phyloP scores from a whole-genome alignment of 2,329 filamentous ascomycete genomes.

The Fusarium longipes region DNA sequence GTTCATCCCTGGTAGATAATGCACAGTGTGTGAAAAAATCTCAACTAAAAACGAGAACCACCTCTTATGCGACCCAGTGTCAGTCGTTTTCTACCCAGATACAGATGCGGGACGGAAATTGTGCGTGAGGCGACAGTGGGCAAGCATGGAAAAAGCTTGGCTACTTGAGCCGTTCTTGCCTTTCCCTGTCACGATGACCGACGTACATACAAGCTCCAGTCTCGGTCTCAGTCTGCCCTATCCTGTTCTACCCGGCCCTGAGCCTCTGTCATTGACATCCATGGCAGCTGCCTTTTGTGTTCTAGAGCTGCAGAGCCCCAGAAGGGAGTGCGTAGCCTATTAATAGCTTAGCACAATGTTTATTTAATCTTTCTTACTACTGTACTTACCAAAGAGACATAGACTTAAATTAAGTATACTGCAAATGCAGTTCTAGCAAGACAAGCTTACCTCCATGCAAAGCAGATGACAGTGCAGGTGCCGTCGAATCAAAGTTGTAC shows the following conservation, averaged over 20 bases:
- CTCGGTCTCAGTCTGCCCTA: background rate
- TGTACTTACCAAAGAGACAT: background rate
- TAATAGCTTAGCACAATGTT: conserved; percentile 10
- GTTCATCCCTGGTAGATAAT: conserved; percentile 9
- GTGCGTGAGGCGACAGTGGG: conserved; percentile 12
- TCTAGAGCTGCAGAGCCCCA: conserved; percentile 16
- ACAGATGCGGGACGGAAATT: conserved; percentile 23
- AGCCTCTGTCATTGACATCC: conserved; percentile 10
- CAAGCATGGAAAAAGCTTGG: conserved; percentile 12
- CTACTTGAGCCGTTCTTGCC: conserved; percentile 1
- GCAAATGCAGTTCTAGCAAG: background rate
- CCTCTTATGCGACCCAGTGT: conserved; percentile 39
- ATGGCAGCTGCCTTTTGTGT: conserved; percentile 26
- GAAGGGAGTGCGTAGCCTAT: background rate
- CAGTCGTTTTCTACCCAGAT: conserved; percentile 28
- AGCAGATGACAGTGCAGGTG: conserved; percentile 23
- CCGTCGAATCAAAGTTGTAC: conserved; percentile 26
- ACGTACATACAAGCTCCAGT: conserved; percentile 13
- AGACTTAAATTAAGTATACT: background rate
- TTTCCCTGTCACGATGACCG: conserved; percentile 24
- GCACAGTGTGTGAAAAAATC: conserved; percentile 33
- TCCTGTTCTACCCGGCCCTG: background rate
- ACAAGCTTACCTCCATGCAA: conserved; percentile 18
- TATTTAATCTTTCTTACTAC: background rate
- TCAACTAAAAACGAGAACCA: conserved; percentile 16